phyloP scores from a whole-genome alignment of 164 flowering plant genomes.

The Vitis riparia region DNA sequence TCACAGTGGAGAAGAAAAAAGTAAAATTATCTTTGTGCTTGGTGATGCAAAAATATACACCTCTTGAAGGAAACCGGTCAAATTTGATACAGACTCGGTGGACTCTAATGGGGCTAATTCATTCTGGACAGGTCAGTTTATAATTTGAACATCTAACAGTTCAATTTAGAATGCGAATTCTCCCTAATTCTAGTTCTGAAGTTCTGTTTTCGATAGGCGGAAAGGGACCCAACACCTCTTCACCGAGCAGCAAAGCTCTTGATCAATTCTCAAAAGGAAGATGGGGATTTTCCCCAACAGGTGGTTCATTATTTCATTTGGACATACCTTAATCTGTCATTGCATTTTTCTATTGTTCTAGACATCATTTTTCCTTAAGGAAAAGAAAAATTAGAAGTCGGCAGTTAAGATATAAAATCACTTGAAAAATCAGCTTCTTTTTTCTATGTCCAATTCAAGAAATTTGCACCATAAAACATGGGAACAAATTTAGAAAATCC shows the following conservation, averaged over 20 bases:
- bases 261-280: constrained; percentile 47
- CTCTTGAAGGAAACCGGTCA: constrained; percentile 37
- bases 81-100: constrained; percentile 39
- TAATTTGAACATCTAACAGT: too few relatives aligned
- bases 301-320: constrained; percentile 8
- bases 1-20: too few relatives aligned
- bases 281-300: constrained; percentile 56
- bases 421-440: too few relatives aligned
- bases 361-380: too few relatives aligned
- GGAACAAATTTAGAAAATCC: too few relatives aligned
- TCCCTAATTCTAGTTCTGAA: too few relatives aligned
- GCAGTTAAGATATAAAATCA: too few relatives aligned
- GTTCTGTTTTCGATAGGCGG: constrained; percentile 22
- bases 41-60: constrained; percentile 27
- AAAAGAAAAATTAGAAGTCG: too few relatives aligned
- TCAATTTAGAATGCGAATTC: not conserved
- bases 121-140: constrained; percentile 45
- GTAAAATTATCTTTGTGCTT: not conserved
- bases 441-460: too few relatives aligned
- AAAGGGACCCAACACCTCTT: constrained; percentile 45
- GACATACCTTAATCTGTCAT: too few relatives aligned
- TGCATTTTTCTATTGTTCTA: too few relatives aligned
- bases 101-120: constrained; percentile 53
- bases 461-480: too few relatives aligned
- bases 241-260: constrained; percentile 46